phyloP scores from a whole-genome alignment of 2,329 filamentous ascomycete species.

The Neopestalotiopsis rosae region DNA sequence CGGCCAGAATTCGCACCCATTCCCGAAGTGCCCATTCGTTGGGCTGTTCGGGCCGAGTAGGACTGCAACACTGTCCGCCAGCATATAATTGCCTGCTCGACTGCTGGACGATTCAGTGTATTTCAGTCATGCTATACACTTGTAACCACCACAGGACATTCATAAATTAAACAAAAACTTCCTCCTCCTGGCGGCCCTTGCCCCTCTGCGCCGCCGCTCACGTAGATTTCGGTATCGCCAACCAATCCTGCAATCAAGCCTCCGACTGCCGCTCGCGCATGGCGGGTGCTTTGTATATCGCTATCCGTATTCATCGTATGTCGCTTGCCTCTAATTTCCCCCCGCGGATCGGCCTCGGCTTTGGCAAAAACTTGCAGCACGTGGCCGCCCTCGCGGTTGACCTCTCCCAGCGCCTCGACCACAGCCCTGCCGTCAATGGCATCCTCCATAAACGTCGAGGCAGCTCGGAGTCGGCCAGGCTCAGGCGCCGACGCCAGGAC shows the following conservation, averaged over 20 bases:
- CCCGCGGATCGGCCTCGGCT: slow-evolving; percentile 13
- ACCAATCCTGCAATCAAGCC: slow-evolving; percentile 35
- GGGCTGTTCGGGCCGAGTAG: too few relatives aligned
- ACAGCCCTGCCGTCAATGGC: slow-evolving; percentile 32
- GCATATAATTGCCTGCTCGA: too few relatives aligned
- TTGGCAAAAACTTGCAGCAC: slow-evolving; percentile 15
- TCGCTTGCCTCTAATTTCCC: slow-evolving; percentile 3
- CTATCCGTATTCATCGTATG: slow-evolving; percentile 17
- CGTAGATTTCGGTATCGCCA: slow-evolving; percentile 34
- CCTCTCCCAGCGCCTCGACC: not conserved
- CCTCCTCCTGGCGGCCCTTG: slow-evolving; percentile 37
- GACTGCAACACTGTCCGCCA: too few relatives aligned
- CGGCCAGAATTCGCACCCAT: too few relatives aligned
- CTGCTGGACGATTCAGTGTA: not conserved
- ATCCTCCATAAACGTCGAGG: slow-evolving; percentile 33
- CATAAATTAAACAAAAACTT: slow-evolving; percentile 36
- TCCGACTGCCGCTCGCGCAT: slow-evolving; percentile 38
- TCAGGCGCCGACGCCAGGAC: slow-evolving; percentile 31
- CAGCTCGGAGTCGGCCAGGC: slow-evolving; percentile 24
- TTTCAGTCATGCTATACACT: not conserved
- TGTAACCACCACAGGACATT: not conserved
- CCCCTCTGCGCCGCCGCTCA: slow-evolving; percentile 38
- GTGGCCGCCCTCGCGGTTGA: slow-evolving; percentile 8
- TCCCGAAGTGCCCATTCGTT: too few relatives aligned
- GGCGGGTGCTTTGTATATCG: slow-evolving; percentile 33